Conservation (phyloP, 257 asterid species). For the Solanum chaucha region DNA sequence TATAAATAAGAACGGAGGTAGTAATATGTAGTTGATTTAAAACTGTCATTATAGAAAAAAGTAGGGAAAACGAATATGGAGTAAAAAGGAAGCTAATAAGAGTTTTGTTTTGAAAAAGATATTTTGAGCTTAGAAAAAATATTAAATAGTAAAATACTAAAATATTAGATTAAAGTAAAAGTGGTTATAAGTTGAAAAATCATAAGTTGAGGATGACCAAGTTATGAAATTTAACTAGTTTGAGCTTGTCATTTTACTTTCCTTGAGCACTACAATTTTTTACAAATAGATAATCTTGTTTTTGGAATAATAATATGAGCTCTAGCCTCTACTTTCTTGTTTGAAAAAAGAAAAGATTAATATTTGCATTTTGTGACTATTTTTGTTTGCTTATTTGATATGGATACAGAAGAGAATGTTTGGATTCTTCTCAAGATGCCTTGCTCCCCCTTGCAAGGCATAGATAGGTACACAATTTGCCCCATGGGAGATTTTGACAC, state of each 20-base stretch:
- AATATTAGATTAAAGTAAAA: background rate
- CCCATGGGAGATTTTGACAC: background rate
- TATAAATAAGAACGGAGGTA: background rate
- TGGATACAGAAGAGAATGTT: constrained; percentile 62
- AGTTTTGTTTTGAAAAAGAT: background rate
- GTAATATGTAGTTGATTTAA: background rate
- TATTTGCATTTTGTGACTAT: background rate
- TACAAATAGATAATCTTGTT: background rate
- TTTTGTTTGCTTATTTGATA: background rate
- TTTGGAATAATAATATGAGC: background rate
- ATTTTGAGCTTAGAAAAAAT: background rate
- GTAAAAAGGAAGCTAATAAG: background rate
- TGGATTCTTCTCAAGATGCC: constrained; percentile 85
- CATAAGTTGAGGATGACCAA: background rate
- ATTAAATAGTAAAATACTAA: background rate
- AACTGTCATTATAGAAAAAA: background rate
- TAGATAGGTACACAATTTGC: constrained; percentile 6
- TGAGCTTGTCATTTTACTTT: background rate
- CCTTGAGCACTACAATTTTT: background rate
- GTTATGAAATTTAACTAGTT: background rate
- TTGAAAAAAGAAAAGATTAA: background rate
- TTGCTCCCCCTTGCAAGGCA: constrained; percentile 68
- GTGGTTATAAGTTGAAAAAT: background rate
- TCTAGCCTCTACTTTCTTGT: background rate
- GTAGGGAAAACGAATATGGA: background rate